Conservation (phyloP, 1,139 yeast genomes). For the Zygoascus meyerae region DNA sequence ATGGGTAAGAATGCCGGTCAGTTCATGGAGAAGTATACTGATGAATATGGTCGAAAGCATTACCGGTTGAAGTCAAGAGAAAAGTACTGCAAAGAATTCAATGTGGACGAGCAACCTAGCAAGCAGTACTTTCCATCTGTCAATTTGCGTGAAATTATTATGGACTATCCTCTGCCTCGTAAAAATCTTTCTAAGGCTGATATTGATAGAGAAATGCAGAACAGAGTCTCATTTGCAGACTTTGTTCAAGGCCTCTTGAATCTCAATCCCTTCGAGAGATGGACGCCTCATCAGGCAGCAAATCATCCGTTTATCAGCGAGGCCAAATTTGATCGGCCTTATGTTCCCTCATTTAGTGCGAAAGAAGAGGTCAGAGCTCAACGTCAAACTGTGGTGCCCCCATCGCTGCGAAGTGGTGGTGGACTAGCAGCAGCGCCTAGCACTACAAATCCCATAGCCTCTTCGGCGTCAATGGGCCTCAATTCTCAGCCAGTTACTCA, state of each 20-base stretch:
- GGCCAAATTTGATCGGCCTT: conserved; percentile 33
- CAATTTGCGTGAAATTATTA: conserved; percentile 65
- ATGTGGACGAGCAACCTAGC: conserved; percentile 65
- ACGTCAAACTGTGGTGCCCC: conserved; percentile 7
- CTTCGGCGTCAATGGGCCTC: conserved; percentile 10
- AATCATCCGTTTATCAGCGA: conserved; percentile 81
- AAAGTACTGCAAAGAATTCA: conserved; percentile 53
- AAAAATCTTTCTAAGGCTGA: conserved; percentile 60
- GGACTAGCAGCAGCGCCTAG: conserved; percentile 3
- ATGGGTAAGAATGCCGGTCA: conserved; percentile 81
- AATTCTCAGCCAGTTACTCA: conserved; percentile 9
- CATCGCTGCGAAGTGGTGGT: conserved; percentile 11
- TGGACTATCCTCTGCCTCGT: conserved; percentile 69
- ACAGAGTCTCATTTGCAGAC: conserved; percentile 67
- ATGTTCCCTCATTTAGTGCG: conserved; percentile 25
- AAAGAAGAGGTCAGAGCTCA: conserved; percentile 10
- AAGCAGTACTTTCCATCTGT: conserved; percentile 78
- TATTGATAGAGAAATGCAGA: conserved; percentile 54
- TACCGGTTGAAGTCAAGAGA: conserved; percentile 52
- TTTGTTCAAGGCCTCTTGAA: conserved; percentile 73
- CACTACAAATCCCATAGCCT: not conserved
- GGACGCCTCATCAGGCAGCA: conserved; percentile 95
- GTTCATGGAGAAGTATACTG: conserved; percentile 50
- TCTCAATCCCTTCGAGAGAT: conserved; percentile 85
- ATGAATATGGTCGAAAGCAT: conserved; percentile 34